phyloP scores from a whole-genome alignment of 2,329 filamentous ascomycete genomes.

The Alternaria alternata region DNA sequence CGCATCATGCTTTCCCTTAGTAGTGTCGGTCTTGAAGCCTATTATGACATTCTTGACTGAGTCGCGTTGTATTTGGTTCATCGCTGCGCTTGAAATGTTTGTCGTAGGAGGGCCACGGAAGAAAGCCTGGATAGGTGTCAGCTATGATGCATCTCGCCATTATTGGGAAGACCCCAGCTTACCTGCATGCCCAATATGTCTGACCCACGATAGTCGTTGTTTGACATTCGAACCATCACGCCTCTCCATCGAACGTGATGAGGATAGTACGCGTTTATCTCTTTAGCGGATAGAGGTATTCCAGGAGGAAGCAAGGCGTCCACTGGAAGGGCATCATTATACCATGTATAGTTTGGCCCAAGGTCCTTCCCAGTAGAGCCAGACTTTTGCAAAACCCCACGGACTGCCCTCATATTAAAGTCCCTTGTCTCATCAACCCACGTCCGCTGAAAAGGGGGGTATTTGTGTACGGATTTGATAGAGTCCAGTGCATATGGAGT shows the following conservation, averaged over 20 bases:
- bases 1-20: constrained; percentile 21
- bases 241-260: constrained; percentile 36
- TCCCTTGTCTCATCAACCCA: constrained; percentile 32
- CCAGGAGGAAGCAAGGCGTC: constrained; percentile 39
- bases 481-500: constrained; percentile 1
- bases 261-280: constrained; percentile 40
- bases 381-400: not conserved
- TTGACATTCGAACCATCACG: constrained; percentile 32
- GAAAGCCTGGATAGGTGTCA: constrained; percentile 13
- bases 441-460: constrained; percentile 19
- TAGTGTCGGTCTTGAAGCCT: constrained; percentile 17
- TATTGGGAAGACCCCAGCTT: not conserved
- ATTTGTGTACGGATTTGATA: not conserved
- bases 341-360: constrained; percentile 26
- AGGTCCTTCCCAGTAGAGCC: not conserved
- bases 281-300: constrained; percentile 33
- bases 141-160: not conserved
- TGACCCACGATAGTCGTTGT: constrained; percentile 30
- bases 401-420: constrained; percentile 22
- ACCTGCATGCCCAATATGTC: constrained; percentile 36
- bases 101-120: constrained; percentile 26
- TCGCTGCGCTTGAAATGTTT: constrained; percentile 6
- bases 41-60: constrained; percentile 14
- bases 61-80: constrained; percentile 29
- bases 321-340: constrained; percentile 24